These are phyloP conservation scores for Hypoxylon sp. DNA, from an alignment of 2,329 filamentous ascomycete genomes.

Conservation along the genomic window DNA sequence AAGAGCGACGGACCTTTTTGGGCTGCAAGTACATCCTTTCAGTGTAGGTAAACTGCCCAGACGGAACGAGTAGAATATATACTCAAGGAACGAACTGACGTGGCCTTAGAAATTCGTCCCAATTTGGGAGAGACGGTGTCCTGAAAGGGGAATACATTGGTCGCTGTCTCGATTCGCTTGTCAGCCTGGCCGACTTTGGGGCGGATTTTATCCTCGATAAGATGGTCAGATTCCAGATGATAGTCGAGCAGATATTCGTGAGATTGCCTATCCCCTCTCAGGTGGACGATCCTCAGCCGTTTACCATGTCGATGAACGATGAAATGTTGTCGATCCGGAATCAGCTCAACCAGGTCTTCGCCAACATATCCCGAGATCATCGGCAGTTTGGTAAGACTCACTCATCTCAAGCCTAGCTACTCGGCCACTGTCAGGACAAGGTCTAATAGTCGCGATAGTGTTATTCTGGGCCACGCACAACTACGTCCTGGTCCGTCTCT, in stretches of 20 bases:
- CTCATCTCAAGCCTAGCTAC: neutral
- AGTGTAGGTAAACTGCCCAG: slow-evolving; percentile 45
- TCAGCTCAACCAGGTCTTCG: slow-evolving; percentile 47
- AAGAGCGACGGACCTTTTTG: slow-evolving; percentile 50
- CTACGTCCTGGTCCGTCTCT: slow-evolving; percentile 50
- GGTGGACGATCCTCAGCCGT: slow-evolving; percentile 34
- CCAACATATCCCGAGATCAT: slow-evolving; percentile 42
- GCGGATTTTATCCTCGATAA: slow-evolving; percentile 48
- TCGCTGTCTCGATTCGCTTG: slow-evolving; percentile 46
- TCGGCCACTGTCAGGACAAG: neutral
- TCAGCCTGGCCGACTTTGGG: slow-evolving; percentile 36
- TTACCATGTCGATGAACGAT: slow-evolving; percentile 46
- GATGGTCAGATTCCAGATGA: slow-evolving; percentile 47
- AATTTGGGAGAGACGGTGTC: slow-evolving; percentile 47
- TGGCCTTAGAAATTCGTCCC: slow-evolving; percentile 47
- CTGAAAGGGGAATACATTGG: slow-evolving; percentile 47
- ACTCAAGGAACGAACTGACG: slow-evolving; percentile 2
- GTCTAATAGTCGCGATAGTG: slow-evolving; percentile 32
- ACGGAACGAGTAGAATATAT: neutral
- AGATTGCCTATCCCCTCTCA: slow-evolving; percentile 41
- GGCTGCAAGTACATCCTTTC: slow-evolving; percentile 52
- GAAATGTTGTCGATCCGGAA: slow-evolving; percentile 45
- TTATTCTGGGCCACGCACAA: slow-evolving; percentile 46
- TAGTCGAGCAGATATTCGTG: slow-evolving; percentile 48
- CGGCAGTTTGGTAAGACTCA: slow-evolving; percentile 37